These are phyloP conservation scores for Coniochaeta sp. DNA, from an alignment of 2,329 filamentous ascomycete genomes.

Conservation along the genomic window DNA sequence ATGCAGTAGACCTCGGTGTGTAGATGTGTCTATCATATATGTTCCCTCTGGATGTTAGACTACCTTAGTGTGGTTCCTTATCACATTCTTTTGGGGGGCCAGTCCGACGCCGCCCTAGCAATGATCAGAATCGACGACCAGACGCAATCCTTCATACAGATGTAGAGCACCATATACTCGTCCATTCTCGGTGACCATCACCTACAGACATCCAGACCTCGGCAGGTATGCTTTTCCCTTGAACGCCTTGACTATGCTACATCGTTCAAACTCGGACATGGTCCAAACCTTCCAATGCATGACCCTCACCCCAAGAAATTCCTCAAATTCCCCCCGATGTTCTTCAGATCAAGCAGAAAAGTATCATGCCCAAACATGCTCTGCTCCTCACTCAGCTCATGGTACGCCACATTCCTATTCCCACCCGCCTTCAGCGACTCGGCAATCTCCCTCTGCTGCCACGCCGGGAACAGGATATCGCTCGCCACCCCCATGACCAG, in stretches of 20 bases:
- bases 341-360: conserved; percentile 84
- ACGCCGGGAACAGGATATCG: conserved; percentile 94
- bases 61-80: too few relatives aligned
- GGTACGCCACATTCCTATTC: conserved; percentile 74
- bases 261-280: neutral
- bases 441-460: conserved; percentile 94
- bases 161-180: neutral
- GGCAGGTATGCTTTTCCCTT: neutral
- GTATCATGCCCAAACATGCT: conserved; percentile 96
- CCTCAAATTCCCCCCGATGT: conserved; percentile 78
- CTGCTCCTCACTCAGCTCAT: conserved; percentile 89
- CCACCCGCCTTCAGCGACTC: conserved; percentile 71
- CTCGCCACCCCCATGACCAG: conserved; percentile 91
- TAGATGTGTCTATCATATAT: too few relatives aligned
- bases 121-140: too few relatives aligned
- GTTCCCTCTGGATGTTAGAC: too few relatives aligned
- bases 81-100: too few relatives aligned
- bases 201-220: neutral
- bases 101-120: too few relatives aligned
- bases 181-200: neutral
- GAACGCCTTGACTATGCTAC: neutral
- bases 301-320: conserved; percentile 59
- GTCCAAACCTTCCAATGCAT: neutral
- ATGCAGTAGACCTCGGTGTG: too few relatives aligned
- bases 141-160: too few relatives aligned